Percentiles rank a stretch among this genome's conserved stretches.
Conservation (phyloP, 352 stramenopile genomes). For the Peronosclerospora sorghi region DNA sequence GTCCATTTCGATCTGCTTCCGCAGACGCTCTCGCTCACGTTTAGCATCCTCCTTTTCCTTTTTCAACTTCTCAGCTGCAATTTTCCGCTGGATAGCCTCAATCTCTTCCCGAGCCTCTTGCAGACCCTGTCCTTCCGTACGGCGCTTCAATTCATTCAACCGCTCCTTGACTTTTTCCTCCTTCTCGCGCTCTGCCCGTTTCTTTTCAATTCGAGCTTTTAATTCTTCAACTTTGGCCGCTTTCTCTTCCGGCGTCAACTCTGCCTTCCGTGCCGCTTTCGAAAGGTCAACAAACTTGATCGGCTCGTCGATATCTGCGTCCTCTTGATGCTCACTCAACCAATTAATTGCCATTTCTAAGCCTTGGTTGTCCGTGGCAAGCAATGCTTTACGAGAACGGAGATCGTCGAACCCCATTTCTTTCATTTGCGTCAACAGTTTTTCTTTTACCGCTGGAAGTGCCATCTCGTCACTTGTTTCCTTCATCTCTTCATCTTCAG, state of each 20-base stretch:
- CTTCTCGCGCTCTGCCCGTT: conserved; percentile 66
- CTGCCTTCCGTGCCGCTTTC: conserved; percentile 21
- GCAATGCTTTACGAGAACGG: conserved; percentile 65
- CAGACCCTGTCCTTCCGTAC: conserved; percentile 66
- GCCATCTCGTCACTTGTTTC: conserved; percentile 23
- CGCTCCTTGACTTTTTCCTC: conserved; percentile 67
- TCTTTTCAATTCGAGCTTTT: conserved; percentile 66
- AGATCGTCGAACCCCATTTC: conserved; percentile 85
- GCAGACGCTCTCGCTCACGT: conserved; percentile 80
- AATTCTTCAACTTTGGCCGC: conserved; percentile 75
- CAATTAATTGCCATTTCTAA: conserved; percentile 80
- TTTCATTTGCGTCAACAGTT: conserved; percentile 49
- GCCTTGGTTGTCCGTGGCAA: conserved; percentile 62
- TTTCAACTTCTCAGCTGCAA: conserved; percentile 74
- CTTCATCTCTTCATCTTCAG: conserved; percentile 25
- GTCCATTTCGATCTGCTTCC: conserved; percentile 84
- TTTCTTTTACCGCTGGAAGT: conserved; percentile 50
- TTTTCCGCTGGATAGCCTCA: conserved; percentile 64
- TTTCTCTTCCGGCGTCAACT: conserved; percentile 84
- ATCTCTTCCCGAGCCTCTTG: conserved; percentile 71
- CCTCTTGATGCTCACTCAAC: conserved; percentile 83
- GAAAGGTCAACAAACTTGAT: conserved; percentile 79
- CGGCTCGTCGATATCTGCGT: conserved; percentile 81
- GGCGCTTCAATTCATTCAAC: conserved; percentile 61
- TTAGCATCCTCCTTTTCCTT: conserved; percentile 86